Evolutionary conservation across 2,329 filamentous ascomycete species (phyloP).

Genomic region (Penicillium crustosum): DNA sequence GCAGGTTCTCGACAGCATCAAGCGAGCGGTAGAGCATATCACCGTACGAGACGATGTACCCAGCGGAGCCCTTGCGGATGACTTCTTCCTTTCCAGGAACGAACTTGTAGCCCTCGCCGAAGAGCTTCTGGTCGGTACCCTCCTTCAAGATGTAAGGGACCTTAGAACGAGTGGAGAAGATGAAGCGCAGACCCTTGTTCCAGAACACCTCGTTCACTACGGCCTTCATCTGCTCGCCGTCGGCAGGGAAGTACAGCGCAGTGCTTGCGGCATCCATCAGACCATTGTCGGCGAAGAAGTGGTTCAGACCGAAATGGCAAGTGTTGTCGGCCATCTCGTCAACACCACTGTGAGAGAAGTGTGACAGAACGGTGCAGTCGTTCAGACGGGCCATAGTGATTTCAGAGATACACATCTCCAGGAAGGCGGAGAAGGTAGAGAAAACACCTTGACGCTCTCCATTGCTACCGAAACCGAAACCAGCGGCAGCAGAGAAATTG

Average conservation of each 20-base stretch:
- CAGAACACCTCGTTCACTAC: conserved; percentile 41
- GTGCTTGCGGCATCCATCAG: conserved; percentile 39
- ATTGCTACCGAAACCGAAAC: conserved; percentile 40
- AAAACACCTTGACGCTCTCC: conserved; percentile 40
- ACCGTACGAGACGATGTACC: conserved; percentile 41
- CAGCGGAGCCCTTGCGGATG: conserved; percentile 38
- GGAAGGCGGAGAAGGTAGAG: conserved; percentile 44
- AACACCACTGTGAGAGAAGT: conserved; percentile 44
- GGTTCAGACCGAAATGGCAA: conserved; percentile 44
- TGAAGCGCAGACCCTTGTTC: conserved; percentile 38
- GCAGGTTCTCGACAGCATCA: conserved; percentile 41
- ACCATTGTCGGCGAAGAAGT: conserved; percentile 44
- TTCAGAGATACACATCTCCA: conserved; percentile 44
- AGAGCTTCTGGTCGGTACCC: conserved; percentile 36
- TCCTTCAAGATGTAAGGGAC: conserved; percentile 42
- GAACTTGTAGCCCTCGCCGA: conserved; percentile 39
- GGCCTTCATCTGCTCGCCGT: conserved; percentile 44
- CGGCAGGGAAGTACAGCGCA: conserved; percentile 42
- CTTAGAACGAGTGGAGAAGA: conserved; percentile 44
- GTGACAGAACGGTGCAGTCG: conserved; percentile 39
- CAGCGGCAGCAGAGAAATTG: conserved; percentile 43
- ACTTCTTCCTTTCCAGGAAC: conserved; percentile 41
- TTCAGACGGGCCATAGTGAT: conserved; percentile 45
- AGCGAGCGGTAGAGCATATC: conserved; percentile 45
- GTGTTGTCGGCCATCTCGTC: conserved; percentile 47